A percentile compares a stretch with the other conserved stretches of the same genome.
Evolutionary conservation across 768 basidiomycete genomes (phyloP).

Genomic region (Lactifluus hygrophoroides): DNA sequence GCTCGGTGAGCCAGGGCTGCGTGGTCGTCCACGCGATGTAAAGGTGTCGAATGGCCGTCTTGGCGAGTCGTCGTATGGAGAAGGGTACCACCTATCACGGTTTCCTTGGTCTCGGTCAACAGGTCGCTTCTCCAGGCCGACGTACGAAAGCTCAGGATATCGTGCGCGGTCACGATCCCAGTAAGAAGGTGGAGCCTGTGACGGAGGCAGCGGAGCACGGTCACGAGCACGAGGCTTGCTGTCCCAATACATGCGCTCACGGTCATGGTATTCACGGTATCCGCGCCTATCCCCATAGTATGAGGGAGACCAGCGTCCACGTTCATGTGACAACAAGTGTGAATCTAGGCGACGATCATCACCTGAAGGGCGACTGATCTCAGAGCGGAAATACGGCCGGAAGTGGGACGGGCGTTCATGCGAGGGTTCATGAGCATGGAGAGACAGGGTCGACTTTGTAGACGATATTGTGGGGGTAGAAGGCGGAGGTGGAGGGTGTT

Average conservation of each 20-base stretch:
- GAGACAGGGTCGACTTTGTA: not conserved
- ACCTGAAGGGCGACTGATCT: conserved; percentile 17
- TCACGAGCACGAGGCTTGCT: conserved; percentile 9
- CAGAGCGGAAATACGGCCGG: conserved; percentile 19
- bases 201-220: not conserved
- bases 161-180: conserved; percentile 10
- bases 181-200: not conserved
- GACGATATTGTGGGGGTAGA: not conserved
- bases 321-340: not conserved
- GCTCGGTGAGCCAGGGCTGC: conserved; percentile 13
- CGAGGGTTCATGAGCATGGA: conserved; percentile 15
- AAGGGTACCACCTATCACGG: conserved; percentile 9
- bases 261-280: conserved; percentile 16
- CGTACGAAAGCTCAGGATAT: conserved; percentile 6
- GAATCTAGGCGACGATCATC: conserved; percentile 14
- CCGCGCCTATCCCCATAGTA: conserved; percentile 1
- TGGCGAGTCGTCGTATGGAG: not conserved
- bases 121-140: conserved; percentile 4
- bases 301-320: conserved; percentile 9
- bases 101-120: conserved; percentile 10
- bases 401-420: conserved; percentile 4
- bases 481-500: not conserved
- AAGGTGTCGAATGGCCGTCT: conserved; percentile 1
- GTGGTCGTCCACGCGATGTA: conserved; percentile 13
- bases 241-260: conserved; percentile 11